These are phyloP conservation scores for Trichoderma koningiopsis DNA, from an alignment of 2,329 filamentous ascomycete genomes.

Conservation along the genomic window DNA sequence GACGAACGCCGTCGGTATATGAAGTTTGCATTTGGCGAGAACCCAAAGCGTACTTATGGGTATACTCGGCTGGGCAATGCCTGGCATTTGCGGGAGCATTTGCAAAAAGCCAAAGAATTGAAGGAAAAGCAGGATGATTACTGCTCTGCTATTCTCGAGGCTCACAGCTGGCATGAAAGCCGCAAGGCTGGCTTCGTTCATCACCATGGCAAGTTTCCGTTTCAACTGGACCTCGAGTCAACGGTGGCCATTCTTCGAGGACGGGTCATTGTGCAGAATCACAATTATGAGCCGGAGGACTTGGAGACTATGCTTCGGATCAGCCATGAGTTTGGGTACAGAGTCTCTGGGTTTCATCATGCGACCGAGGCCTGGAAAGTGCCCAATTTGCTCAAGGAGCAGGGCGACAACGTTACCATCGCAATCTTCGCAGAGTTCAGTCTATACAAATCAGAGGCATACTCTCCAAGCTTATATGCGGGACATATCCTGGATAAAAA, in stretches of 20 bases:
- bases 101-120: slow-evolving; percentile 24
- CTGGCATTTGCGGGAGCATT: slow-evolving; percentile 43
- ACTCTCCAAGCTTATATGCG: slow-evolving; percentile 44
- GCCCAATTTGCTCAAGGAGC: slow-evolving; percentile 28
- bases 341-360: slow-evolving; percentile 34
- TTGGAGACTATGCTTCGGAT: slow-evolving; percentile 47
- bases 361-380: slow-evolving; percentile 24
- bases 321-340: slow-evolving; percentile 47
- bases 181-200: slow-evolving; percentile 15
- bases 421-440: slow-evolving; percentile 47
- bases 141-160: slow-evolving; percentile 11
- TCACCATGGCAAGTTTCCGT: slow-evolving; percentile 32
- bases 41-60: slow-evolving; percentile 43
- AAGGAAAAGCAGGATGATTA: slow-evolving; percentile 27
- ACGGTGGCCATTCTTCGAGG: slow-evolving; percentile 45
- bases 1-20: slow-evolving; percentile 42
- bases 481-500: slow-evolving; percentile 45
- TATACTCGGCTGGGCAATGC: slow-evolving; percentile 46
- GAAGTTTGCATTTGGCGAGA: slow-evolving; percentile 52
- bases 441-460: slow-evolving; percentile 48
- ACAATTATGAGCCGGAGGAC: slow-evolving; percentile 49
- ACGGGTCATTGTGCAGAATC: slow-evolving; percentile 46
- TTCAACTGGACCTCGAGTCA: slow-evolving; percentile 45
- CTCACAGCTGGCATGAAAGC: background rate
- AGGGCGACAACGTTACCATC: slow-evolving; percentile 45